Evolutionary conservation across 2,329 filamentous ascomycete species (phyloP), one percentile per base, ranked within the genome.

Genomic region (Epichloe amarillans): DNA sequence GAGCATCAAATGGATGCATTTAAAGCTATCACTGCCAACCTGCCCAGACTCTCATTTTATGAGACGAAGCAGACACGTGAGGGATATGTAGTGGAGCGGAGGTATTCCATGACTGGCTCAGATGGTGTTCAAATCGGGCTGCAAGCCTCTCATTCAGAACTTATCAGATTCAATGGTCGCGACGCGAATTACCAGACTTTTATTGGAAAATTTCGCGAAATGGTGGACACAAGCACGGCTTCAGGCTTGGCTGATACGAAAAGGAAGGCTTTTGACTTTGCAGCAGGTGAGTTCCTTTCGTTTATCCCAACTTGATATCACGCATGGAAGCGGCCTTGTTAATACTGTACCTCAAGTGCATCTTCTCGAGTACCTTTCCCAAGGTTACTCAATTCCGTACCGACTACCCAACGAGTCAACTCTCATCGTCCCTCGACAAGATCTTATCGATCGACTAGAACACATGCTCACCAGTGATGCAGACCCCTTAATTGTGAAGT

Each of bases 1-100:
- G 56, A 60, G 50, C 59, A 56, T 26, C 57, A 62, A 49, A 59
- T 62, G 56, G 58, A 58, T 40, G 59, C 57, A 1, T 62, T 61
- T 48, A 61, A 61, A 26, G 59, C 56, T 33, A 56, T 62, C 30
- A 53, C 59, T 14, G 49, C 52, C 15, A 55, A 56, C 41, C 45
- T 62, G 35, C 57, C 56, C 35, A 52, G 53, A 5, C 50, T 60
- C 1, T 63, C 60, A 1, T 61, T 60, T n/a, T 57, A 60, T 36
- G 60, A 63, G 50, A 62, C 60, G 8, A 53, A 54, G 43, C 54
- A 59, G 46, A 56, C 57, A 11, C 47, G 48, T 1, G 52, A 59
- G 39, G 57, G 55, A 19, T 62, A 58, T 39, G 51, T 61, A n/a
- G 60, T 60, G 19, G 58, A 61, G 42, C 54, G 56, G 52, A 51